Percentiles rank a stretch among this genome's conserved stretches.
Conservation (phyloP, 2,329 filamentous ascomycete species). For the Cladophialophora yegresii region DNA sequence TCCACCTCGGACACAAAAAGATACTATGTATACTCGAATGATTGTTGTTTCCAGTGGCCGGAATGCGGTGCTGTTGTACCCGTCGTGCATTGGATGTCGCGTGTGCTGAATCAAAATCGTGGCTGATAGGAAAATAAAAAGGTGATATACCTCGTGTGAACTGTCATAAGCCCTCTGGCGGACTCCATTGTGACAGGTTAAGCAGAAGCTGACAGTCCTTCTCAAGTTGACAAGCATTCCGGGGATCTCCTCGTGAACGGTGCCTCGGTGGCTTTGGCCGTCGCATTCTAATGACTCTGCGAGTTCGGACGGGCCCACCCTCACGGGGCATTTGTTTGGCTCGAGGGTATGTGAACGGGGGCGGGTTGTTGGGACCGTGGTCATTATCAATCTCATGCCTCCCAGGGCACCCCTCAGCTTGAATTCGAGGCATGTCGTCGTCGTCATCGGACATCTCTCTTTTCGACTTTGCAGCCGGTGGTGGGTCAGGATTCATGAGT, state of each 20-base stretch:
- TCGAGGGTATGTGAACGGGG: conserved; percentile 2
- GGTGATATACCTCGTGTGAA: not conserved
- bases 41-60: not conserved
- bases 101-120: conserved; percentile 2
- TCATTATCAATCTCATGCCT: not conserved
- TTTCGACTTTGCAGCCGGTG: conserved; percentile 1
- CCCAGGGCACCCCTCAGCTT: not conserved
- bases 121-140: not conserved
- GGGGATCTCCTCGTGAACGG: not conserved
- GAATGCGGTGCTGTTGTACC: conserved; percentile 16
- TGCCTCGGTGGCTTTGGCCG: not conserved
- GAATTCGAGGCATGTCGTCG: not conserved
- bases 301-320: not conserved
- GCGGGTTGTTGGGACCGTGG: not conserved
- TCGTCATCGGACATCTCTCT: conserved; percentile 1
- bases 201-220: conserved; percentile 14
- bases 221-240: not conserved
- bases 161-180: not conserved
- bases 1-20: not conserved
- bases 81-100: not conserved
- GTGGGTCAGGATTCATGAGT: conserved; percentile 18
- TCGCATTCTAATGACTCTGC: conserved; percentile 11
- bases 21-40: not conserved
- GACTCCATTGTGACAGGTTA: not conserved
- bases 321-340: not conserved